phyloP scores from a whole-genome alignment of 2,329 filamentous ascomycete species.

The Fusarium camptoceras region DNA sequence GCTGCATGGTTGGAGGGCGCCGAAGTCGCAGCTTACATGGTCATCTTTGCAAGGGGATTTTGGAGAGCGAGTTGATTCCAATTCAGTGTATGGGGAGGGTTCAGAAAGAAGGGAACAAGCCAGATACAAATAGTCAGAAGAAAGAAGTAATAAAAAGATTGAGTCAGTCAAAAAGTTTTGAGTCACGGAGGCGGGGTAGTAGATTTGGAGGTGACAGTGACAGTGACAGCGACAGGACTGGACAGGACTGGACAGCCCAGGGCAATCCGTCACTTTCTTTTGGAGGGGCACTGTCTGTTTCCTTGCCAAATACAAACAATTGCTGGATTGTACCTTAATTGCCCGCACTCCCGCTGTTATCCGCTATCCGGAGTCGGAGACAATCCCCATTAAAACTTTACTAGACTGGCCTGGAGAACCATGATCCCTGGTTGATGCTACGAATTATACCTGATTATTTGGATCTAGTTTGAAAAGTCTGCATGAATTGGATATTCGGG shows the following conservation, averaged over 20 bases:
- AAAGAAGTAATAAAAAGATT: constrained; percentile 17
- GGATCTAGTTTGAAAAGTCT: neutral
- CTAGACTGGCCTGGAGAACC: neutral
- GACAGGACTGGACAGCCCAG: neutral
- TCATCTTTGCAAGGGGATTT: constrained; percentile 16
- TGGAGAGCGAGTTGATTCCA: constrained; percentile 3
- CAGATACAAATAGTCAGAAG: constrained; percentile 25
- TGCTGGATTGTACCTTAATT: constrained; percentile 3
- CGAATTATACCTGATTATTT: neutral
- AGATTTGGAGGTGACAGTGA: constrained; percentile 12
- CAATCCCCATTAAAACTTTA: neutral
- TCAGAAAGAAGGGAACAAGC: neutral
- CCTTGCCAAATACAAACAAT: constrained; percentile 2
- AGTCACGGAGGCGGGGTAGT: constrained; percentile 32
- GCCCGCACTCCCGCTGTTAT: constrained; percentile 16
- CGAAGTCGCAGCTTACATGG: constrained; percentile 28
- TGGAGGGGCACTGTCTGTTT: constrained; percentile 23
- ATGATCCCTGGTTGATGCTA: constrained; percentile 6
- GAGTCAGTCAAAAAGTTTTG: constrained; percentile 32
- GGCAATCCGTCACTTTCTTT: neutral
- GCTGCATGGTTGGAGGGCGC: neutral
- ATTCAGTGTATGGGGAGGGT: constrained; percentile 10
- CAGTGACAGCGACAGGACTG: too few species aligned
- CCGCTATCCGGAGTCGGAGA: constrained; percentile 30
- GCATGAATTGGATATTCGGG: neutral